Percentiles rank a stretch among this genome's conserved stretches.
Evolutionary conservation across 2,329 filamentous ascomycete species (phyloP).

Genomic region (Cercospora brassicicola): DNA sequence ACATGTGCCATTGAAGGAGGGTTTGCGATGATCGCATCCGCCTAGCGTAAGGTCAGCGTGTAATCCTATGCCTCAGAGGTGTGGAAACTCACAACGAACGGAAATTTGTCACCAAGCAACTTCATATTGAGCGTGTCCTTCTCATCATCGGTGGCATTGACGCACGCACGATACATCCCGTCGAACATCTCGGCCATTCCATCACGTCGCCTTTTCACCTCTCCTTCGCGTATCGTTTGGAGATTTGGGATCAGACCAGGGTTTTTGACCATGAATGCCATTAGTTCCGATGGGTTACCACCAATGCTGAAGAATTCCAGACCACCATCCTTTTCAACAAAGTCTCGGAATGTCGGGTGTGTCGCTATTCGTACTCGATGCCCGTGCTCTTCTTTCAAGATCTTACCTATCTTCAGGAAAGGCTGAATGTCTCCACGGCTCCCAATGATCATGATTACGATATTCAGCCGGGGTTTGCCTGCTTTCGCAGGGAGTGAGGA

Average conservation of each 20-base stretch:
- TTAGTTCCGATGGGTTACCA: slow-evolving; percentile 75
- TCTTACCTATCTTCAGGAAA: slow-evolving; percentile 72
- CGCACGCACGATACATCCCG: slow-evolving; percentile 77
- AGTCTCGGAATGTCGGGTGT: slow-evolving; percentile 73
- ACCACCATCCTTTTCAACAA: slow-evolving; percentile 69
- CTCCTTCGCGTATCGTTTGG: slow-evolving; percentile 70
- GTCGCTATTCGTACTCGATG: slow-evolving; percentile 77
- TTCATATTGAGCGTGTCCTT: slow-evolving; percentile 61
- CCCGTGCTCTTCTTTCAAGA: slow-evolving; percentile 68
- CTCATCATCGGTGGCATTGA: slow-evolving; percentile 70
- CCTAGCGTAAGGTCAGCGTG: neutral
- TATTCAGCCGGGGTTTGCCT: slow-evolving; percentile 61
- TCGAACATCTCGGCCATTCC: slow-evolving; percentile 81
- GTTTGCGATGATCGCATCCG: slow-evolving; percentile 82
- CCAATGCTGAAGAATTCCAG: slow-evolving; percentile 80
- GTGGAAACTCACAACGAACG: slow-evolving; percentile 54
- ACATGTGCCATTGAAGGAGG: slow-evolving; percentile 76
- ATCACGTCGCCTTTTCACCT: slow-evolving; percentile 65
- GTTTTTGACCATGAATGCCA: slow-evolving; percentile 89
- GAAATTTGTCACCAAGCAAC: slow-evolving; percentile 62
- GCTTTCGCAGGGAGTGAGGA: slow-evolving; percentile 30
- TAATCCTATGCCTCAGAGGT: neutral
- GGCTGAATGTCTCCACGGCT: slow-evolving; percentile 68
- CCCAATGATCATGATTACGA: slow-evolving; percentile 82
- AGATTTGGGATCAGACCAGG: slow-evolving; percentile 73